phyloP scores from a whole-genome alignment of 768 basidiomycete species.

The Pholiota microspora region DNA sequence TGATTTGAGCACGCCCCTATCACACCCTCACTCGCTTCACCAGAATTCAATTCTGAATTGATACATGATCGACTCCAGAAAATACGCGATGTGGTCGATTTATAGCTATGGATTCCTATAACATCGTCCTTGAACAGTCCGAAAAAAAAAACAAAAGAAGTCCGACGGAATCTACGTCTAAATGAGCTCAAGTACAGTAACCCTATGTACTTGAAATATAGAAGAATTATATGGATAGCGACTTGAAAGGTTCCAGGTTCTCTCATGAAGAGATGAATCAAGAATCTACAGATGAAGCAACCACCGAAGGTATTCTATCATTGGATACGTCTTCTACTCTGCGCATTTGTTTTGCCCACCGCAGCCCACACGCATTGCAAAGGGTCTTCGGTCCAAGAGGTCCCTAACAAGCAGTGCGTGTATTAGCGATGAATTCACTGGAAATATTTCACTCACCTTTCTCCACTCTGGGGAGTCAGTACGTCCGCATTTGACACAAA shows the following conservation, averaged over 20 bases:
- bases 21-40: too few species aligned
- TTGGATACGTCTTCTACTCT: constrained; percentile 37
- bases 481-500: constrained; percentile 90
- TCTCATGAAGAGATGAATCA: not conserved
- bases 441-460: constrained; percentile 46
- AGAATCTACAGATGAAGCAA: not conserved
- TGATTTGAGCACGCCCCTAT: not conserved
- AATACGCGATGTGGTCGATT: too few species aligned
- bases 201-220: too few species aligned
- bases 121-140: too few species aligned
- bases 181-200: too few species aligned
- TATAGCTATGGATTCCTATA: too few species aligned
- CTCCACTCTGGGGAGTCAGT: constrained; percentile 99
- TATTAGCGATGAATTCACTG: not conserved
- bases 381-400: constrained; percentile 96
- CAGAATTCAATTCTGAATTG: too few species aligned
- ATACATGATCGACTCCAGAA: too few species aligned
- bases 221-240: too few species aligned
- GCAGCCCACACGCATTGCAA: constrained; percentile 93
- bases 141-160: too few species aligned
- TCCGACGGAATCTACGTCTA: too few species aligned
- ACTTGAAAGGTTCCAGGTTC: not conserved
- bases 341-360: constrained; percentile 79
- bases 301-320: not conserved
- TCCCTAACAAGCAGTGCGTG: constrained; percentile 48